A percentile compares a stretch with the other conserved stretches of the same genome.
These are phyloP conservation scores for Microthlaspi erraticum DNA, from an alignment of 345 rosid species.

Conservation along the genomic window DNA sequence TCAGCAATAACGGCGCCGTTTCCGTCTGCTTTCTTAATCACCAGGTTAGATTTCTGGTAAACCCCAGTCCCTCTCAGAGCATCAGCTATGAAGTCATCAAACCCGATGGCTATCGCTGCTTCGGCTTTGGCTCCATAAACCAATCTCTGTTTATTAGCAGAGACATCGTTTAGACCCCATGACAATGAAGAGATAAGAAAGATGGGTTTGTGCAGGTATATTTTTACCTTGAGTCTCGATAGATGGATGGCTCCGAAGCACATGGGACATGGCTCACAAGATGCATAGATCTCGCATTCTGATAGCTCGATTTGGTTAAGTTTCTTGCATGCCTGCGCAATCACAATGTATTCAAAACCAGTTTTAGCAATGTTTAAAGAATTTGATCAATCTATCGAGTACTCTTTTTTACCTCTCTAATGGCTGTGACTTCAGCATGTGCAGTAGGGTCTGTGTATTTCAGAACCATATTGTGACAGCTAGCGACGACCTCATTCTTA, in stretches of 20 bases:
- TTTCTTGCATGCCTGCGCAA: slow-evolving; percentile 72
- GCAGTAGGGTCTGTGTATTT: slow-evolving; percentile 90
- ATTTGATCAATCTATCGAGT: neutral
- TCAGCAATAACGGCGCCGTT: slow-evolving; percentile 76
- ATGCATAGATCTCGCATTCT: slow-evolving; percentile 78
- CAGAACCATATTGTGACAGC: slow-evolving; percentile 96
- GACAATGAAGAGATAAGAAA: neutral
- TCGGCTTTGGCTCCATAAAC: slow-evolving; percentile 88
- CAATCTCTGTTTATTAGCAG: slow-evolving; percentile 54
- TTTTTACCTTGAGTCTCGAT: slow-evolving; percentile 66
- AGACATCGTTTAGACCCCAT: neutral
- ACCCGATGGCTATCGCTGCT: slow-evolving; percentile 86
- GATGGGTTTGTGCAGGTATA: neutral
- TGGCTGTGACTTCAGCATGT: slow-evolving; percentile 95
- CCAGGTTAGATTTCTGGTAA: slow-evolving; percentile 72
- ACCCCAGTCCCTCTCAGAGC: slow-evolving; percentile 70
- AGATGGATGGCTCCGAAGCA: slow-evolving; percentile 86
- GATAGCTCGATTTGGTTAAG: slow-evolving; percentile 69
- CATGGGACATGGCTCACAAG: slow-evolving; percentile 88
- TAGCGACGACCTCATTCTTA: slow-evolving; percentile 73
- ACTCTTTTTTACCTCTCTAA: slow-evolving; percentile 73
- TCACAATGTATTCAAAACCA: neutral
- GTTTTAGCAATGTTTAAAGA: neutral
- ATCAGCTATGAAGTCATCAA: slow-evolving; percentile 82
- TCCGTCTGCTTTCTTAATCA: slow-evolving; percentile 83